Evolutionary conservation across 768 basidiomycete species (phyloP).

Genomic region (Panaeolus cyanescens): DNA sequence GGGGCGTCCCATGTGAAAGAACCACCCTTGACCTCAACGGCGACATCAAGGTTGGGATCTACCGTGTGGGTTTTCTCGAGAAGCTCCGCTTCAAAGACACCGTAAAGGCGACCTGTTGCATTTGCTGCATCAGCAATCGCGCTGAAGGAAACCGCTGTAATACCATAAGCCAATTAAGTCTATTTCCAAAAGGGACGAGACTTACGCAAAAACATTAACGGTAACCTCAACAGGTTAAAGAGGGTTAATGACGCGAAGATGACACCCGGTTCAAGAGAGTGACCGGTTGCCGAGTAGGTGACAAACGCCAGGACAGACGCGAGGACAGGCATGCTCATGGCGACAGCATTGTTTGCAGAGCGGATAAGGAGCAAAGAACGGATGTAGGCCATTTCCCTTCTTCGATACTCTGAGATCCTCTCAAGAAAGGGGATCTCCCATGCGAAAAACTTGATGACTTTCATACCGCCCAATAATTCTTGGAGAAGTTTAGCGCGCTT

Average conservation of each 20-base stretch:
- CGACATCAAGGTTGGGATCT: conserved; percentile 58
- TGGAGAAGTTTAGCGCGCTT: conserved; percentile 87
- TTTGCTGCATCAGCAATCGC: conserved; percentile 85
- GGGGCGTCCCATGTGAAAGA: conserved; percentile 89
- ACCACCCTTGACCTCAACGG: conserved; percentile 66
- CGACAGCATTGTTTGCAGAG: conserved; percentile 66
- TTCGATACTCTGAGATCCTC: conserved; percentile 69
- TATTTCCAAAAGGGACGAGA: conserved; percentile 4
- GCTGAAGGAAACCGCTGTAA: conserved; percentile 67
- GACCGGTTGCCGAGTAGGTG: conserved; percentile 75
- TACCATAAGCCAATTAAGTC: conserved; percentile 1
- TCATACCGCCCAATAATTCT: conserved; percentile 88
- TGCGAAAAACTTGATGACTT: conserved; percentile 90
- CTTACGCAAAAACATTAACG: conserved; percentile 73
- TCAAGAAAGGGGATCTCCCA: conserved; percentile 84
- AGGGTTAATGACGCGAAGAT: conserved; percentile 86
- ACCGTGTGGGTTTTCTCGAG: conserved; percentile 58
- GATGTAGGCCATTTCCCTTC: conserved; percentile 74
- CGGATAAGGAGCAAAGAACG: conserved; percentile 68
- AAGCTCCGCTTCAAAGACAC: conserved; percentile 84
- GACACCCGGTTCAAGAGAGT: conserved; percentile 64
- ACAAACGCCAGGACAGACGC: conserved; percentile 80
- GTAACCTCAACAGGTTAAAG: conserved; percentile 82
- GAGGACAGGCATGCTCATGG: conserved; percentile 72
- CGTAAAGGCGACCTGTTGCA: conserved; percentile 74